These are phyloP conservation scores for Geranium incanum DNA, from an alignment of 441 rosid genomes.

Conservation along the genomic window DNA sequence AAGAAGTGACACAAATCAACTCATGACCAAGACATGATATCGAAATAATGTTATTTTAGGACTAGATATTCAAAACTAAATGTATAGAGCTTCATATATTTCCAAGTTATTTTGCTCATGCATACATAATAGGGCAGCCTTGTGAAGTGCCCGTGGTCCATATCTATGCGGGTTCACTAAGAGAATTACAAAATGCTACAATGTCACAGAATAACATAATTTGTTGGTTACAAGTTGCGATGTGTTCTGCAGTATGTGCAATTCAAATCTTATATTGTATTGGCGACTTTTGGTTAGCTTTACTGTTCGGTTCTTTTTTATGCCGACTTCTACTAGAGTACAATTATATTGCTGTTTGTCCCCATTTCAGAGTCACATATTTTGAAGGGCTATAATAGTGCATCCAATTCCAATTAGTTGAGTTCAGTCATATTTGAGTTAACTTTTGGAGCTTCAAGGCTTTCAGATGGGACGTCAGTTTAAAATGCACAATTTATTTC, in stretches of 20 bases:
- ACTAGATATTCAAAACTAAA: not conserved
- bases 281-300: slow-evolving; percentile 3
- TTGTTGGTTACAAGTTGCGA: not conserved
- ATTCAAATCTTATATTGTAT: not conserved
- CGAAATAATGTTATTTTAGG: not conserved
- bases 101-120: not conserved
- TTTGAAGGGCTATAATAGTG: not conserved
- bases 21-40: not conserved
- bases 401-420: not conserved
- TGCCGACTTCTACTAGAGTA: not conserved
- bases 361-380: not conserved
- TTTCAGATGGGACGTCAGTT: not conserved
- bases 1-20: not conserved
- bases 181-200: not conserved
- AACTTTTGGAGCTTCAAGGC: not conserved
- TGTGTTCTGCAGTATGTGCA: slow-evolving; percentile 4
- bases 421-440: not conserved
- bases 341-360: not conserved
- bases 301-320: not conserved
- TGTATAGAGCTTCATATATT: not conserved
- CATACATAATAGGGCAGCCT: not conserved
- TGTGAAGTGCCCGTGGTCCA: not conserved
- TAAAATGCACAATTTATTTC: not conserved
- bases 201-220: not conserved
- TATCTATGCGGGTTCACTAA: not conserved